Evolutionary conservation across 1,139 yeast species (phyloP).

Genomic region (Magnusiomyces magnusii): DNA sequence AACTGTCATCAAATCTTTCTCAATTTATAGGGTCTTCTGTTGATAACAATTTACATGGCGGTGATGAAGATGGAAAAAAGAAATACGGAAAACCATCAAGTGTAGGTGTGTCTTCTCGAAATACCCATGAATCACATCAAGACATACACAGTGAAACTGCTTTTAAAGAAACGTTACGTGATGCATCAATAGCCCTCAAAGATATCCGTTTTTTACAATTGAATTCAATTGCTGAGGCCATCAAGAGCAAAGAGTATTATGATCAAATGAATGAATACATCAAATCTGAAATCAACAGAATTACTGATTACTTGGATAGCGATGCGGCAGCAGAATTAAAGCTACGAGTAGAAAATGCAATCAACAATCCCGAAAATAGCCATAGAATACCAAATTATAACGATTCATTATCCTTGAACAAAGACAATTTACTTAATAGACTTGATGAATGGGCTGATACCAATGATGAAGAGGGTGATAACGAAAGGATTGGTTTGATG

Average conservation of each 20-base stretch:
- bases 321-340: conserved; percentile 1
- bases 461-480: background rate
- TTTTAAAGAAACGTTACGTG: background rate
- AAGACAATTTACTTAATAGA: background rate
- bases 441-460: background rate
- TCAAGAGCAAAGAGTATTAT: background rate
- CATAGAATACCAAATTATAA: too few relatives aligned
- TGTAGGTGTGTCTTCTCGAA: background rate
- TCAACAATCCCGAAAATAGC: background rate
- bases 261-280: background rate
- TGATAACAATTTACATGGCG: background rate
- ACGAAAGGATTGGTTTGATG: background rate
- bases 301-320: background rate
- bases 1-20: background rate
- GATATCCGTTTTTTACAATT: background rate
- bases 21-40: background rate
- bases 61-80: background rate
- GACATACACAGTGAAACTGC: background rate
- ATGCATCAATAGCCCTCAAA: background rate
- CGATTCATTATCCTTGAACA: background rate
- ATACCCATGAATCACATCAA: background rate
- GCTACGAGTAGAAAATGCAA: background rate
- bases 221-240: conserved; percentile 2
- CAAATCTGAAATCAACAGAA: background rate
- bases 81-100: background rate